A percentile compares a stretch with the other conserved stretches of the same genome.
These are phyloP conservation scores for Gnomoniopsis sp. DNA, from an alignment of 2,329 filamentous ascomycete species.

Conservation along the genomic window DNA sequence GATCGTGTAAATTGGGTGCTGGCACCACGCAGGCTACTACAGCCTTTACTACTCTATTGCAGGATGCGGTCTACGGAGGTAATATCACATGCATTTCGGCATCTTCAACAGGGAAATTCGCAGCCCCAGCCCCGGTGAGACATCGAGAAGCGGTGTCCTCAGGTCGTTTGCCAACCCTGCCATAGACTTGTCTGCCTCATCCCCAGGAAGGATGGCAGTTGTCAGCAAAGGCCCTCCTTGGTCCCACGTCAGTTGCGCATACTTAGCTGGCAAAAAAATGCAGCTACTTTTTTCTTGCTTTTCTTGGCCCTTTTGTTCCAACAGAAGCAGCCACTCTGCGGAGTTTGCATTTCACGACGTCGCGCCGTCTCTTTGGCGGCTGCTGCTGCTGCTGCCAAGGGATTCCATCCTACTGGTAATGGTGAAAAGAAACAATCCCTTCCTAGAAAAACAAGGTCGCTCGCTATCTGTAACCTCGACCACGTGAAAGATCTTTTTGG, in stretches of 20 bases:
- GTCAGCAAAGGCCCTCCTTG: no score
- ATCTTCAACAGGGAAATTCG: background rate
- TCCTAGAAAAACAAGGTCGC: conserved; percentile 51
- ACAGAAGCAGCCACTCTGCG: background rate
- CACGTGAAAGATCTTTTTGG: conserved; percentile 63
- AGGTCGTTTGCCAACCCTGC: no score
- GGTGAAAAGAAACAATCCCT: conserved; percentile 59
- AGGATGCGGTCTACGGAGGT: background rate
- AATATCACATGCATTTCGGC: background rate
- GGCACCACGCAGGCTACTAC: background rate
- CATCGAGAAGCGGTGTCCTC: no score
- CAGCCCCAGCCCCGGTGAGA: background rate
- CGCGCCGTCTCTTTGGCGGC: conserved; percentile 1
- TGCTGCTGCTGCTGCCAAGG: background rate
- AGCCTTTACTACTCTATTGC: background rate
- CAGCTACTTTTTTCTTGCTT: no score
- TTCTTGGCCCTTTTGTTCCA: no score
- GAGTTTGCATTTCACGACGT: background rate
- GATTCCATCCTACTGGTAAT: conserved; percentile 39
- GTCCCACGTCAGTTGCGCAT: background rate
- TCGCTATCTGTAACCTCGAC: conserved; percentile 62
- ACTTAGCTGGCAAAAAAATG: background rate
- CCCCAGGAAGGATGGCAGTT: background rate
- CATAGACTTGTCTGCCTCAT: no score
- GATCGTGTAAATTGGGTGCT: background rate